Evolutionary conservation across 2,329 filamentous ascomycete genomes (phyloP).

Genomic region (Magnaporthiopsis rhizophila): DNA sequence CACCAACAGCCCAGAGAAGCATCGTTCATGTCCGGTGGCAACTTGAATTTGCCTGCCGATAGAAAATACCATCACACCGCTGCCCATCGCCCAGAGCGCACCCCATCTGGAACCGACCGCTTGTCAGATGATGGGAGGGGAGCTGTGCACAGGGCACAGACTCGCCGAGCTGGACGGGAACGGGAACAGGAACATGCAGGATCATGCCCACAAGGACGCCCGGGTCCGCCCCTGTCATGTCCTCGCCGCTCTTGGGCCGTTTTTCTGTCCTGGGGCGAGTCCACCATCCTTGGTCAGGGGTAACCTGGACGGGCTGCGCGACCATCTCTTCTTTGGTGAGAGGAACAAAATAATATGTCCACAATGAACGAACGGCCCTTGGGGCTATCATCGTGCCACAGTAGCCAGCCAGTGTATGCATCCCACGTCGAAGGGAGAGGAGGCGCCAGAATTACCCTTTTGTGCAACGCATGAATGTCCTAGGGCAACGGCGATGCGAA

Average conservation of each 20-base stretch:
- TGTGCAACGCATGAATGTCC: background rate
- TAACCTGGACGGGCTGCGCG: background rate
- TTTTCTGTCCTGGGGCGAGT: background rate
- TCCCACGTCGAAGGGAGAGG: background rate
- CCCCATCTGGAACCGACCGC: background rate
- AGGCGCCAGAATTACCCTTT: background rate
- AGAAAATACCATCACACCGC: background rate
- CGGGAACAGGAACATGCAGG: background rate
- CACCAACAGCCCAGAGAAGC: background rate
- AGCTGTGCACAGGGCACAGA: constrained; percentile 1
- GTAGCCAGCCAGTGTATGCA: background rate
- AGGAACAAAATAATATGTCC: no score
- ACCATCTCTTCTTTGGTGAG: background rate
- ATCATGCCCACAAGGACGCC: background rate
- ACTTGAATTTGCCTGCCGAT: no score
- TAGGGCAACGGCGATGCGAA: background rate
- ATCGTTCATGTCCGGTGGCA: background rate
- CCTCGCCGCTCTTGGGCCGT: background rate
- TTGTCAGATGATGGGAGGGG: background rate
- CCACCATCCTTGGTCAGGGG: background rate
- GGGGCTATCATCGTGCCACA: background rate
- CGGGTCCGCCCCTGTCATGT: background rate
- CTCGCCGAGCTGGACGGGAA: constrained; percentile 1
- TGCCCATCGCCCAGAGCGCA: no score
- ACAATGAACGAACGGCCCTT: background rate